Evolutionary conservation across 202 grass and related monocot genomes (phyloP).

Genomic region (Panicum hallii): DNA sequence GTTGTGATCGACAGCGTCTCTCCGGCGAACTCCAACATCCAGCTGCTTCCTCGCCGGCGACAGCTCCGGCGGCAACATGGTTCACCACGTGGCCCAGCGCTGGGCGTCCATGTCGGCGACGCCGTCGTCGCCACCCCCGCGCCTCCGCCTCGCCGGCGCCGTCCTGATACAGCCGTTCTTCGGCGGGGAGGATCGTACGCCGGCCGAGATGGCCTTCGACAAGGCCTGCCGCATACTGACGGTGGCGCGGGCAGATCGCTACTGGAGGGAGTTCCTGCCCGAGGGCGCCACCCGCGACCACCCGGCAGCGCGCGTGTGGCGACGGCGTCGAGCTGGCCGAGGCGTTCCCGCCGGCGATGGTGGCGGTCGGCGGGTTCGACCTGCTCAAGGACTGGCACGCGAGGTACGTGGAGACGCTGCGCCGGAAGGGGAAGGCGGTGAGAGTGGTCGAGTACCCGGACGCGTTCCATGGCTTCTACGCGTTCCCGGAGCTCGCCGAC

Average conservation of each 20-base stretch:
- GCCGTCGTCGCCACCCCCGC: background rate
- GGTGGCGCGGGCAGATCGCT: constrained; percentile 36
- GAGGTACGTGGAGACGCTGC: constrained; percentile 54
- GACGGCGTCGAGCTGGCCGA: constrained; percentile 22
- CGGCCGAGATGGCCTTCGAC: constrained; percentile 43
- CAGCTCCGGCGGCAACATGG: constrained; percentile 9
- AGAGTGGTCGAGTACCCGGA: constrained; percentile 51
- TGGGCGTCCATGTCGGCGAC: constrained; percentile 31
- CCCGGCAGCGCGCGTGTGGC: constrained; percentile 50
- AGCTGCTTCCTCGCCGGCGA: constrained; percentile 23
- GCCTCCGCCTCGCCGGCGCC: constrained; percentile 30
- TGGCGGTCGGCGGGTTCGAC: constrained; percentile 59
- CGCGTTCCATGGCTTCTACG: constrained; percentile 58
- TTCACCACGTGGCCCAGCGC: constrained; percentile 55
- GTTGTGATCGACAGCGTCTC: no score
- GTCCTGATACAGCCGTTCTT: constrained; percentile 62
- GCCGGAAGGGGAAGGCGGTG: constrained; percentile 25
- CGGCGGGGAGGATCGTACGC: constrained; percentile 56
- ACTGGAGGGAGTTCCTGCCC: constrained; percentile 59
- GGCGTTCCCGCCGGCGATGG: constrained; percentile 56
- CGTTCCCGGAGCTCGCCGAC: constrained; percentile 59
- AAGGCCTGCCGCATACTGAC: constrained; percentile 29
- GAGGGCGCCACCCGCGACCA: constrained; percentile 59
- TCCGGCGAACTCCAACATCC: no score
- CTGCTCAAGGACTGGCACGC: constrained; percentile 68